A percentile compares a stretch with the other conserved stretches of the same genome.
Conservation (phyloP, 2,329 filamentous ascomycete species). For the Penicillium sp. region DNA sequence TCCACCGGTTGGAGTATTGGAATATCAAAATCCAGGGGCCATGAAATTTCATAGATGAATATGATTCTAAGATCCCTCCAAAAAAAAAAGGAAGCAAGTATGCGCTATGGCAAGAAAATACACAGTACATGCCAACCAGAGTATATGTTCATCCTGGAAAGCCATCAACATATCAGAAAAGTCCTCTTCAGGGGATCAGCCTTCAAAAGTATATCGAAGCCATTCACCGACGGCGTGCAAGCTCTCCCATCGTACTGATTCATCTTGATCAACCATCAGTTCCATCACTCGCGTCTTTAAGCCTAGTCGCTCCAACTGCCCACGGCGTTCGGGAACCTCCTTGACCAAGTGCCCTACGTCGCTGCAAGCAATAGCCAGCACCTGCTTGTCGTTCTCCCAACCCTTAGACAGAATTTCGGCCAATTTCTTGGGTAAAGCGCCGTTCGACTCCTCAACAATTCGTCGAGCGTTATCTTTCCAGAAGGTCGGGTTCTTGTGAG, state of each 20-base stretch:
- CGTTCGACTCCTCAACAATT: slow-evolving; percentile 81
- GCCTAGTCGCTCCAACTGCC: slow-evolving; percentile 76
- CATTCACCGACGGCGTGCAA: slow-evolving; percentile 78
- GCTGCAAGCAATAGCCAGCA: slow-evolving; percentile 89
- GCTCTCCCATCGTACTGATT: slow-evolving; percentile 90
- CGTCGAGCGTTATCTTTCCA: slow-evolving; percentile 89
- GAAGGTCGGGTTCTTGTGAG: slow-evolving; percentile 81
- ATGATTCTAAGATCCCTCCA: slow-evolving; percentile 5
- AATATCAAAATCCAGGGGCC: neutral
- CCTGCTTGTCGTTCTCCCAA: slow-evolving; percentile 81
- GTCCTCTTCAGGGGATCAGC: slow-evolving; percentile 25
- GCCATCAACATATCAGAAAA: slow-evolving; percentile 14
- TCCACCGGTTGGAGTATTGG: slow-evolving; percentile 16
- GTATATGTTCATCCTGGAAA: slow-evolving; percentile 23
- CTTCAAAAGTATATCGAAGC: slow-evolving; percentile 68
- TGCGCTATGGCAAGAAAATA: slow-evolving; percentile 27
- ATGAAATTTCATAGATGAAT: neutral
- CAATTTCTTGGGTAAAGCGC: slow-evolving; percentile 73
- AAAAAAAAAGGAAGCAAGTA: slow-evolving; percentile 13
- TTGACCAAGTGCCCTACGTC: slow-evolving; percentile 86
- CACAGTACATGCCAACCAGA: slow-evolving; percentile 21
- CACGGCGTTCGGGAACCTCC: slow-evolving; percentile 81
- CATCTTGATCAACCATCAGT: slow-evolving; percentile 85
- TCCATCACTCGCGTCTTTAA: slow-evolving; percentile 89
- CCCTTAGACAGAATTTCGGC: slow-evolving; percentile 81